Conservation (phyloP, 1,139 yeast species). For the Debaryomycetaceae sp. region DNA sequence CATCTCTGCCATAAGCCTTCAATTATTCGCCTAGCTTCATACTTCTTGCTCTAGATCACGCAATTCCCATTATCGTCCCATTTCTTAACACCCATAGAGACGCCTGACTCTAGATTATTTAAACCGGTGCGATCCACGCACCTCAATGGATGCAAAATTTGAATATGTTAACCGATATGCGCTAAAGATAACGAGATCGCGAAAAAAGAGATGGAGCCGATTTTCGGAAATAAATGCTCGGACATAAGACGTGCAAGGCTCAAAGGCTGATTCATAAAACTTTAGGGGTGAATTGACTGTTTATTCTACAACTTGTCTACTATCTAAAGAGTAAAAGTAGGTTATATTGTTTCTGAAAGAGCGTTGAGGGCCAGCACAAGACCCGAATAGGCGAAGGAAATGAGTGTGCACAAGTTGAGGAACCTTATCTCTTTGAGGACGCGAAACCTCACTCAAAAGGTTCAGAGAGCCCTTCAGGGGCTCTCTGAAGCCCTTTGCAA, state of each 20-base stretch:
- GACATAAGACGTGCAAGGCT: background rate
- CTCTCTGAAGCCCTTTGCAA: constrained; percentile 23
- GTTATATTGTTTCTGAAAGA: too few species aligned
- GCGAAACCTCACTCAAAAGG: constrained; percentile 23
- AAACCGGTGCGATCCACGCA: too few species aligned
- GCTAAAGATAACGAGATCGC: background rate
- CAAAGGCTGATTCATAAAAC: background rate
- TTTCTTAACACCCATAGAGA: too few species aligned
- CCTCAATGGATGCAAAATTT: background rate
- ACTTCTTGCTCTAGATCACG: too few species aligned
- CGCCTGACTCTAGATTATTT: too few species aligned
- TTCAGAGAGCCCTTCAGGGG: constrained; percentile 31
- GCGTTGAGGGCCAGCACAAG: too few species aligned
- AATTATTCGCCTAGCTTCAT: too few species aligned
- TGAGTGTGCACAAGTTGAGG: constrained; percentile 12
- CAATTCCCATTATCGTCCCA: too few species aligned
- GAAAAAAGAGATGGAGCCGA: background rate
- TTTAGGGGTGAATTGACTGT: too few species aligned
- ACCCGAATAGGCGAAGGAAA: background rate
- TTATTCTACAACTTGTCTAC: too few species aligned
- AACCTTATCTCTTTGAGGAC: constrained; percentile 20
- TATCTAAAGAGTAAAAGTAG: too few species aligned
- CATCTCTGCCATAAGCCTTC: too few species aligned
- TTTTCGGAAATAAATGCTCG: background rate
- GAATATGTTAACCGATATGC: background rate